phyloP scores from a whole-genome alignment of 2,329 filamentous ascomycete genomes.

The Trichoderma breve region DNA sequence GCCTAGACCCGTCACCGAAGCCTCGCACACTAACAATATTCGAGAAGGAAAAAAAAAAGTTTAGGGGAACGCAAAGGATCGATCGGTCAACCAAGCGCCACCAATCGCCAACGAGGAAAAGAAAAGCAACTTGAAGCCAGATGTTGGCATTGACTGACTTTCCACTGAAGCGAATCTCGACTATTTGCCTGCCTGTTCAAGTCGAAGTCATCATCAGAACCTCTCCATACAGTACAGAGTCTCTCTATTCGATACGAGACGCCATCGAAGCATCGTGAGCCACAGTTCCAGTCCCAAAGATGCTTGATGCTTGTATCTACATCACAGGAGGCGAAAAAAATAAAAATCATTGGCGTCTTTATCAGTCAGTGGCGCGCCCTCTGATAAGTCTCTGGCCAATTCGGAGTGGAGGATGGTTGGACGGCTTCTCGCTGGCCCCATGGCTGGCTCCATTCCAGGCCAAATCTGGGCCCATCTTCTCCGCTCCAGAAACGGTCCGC shows the following conservation, averaged over 20 bases:
- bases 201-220: neutral
- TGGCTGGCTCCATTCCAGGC: slow-evolving; percentile 2
- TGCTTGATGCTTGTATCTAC: neutral
- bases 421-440: neutral
- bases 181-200: neutral
- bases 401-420: neutral
- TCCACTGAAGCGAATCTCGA: neutral
- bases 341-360: neutral
- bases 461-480: slow-evolving; percentile 6
- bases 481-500: slow-evolving; percentile 8
- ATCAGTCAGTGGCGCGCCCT: slow-evolving; percentile 17
- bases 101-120: neutral
- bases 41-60: neutral
- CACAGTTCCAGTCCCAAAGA: neutral
- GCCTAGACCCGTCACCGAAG: slow-evolving; percentile 14
- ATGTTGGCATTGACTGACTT: neutral
- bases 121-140: neutral
- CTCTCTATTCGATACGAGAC: neutral
- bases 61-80: neutral
- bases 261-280: neutral
- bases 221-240: neutral
- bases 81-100: neutral
- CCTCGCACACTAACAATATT: slow-evolving; percentile 15
- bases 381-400: neutral
- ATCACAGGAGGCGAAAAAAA: slow-evolving; percentile 8